Evolutionary conservation across 164 flowering plant genomes (phyloP), one percentile per base, ranked within the genome.

Genomic region (Dillenia turbinata): DNA sequence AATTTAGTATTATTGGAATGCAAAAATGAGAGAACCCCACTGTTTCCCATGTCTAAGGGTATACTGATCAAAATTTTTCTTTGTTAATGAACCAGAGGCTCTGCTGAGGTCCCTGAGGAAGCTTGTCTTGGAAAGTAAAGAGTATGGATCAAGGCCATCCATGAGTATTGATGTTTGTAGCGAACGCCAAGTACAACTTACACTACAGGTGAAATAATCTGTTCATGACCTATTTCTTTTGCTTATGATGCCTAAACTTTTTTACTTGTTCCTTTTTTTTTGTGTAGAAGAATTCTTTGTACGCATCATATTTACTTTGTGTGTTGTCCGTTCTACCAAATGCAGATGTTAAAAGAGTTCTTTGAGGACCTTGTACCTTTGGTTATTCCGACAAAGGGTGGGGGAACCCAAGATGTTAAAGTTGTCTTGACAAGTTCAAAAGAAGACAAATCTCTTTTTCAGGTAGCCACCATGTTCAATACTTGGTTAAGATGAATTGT

Each of bases 151-250:
- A 50, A 85, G 98, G 71, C 92, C 92, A 40, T 79, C 86, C 81
- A 66, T 87, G 52, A 83, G 19, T 49, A 73, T 93, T 62, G 96
- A 88, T 66, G 84, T 93, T 62, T 90, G 90, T 81, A 93, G 80
- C 67, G 92, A 85, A 57, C 82, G 80, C 49, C 98, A 93, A 79
- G 88, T 79, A 68, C 87, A 81, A 58, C 88, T 93, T 60, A 77
- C 63, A 10, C 46, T 84, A 51, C 81, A 84, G 90, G 97, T 93
- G 65, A 63, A 62, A 49, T 71, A 14, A 66, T 52, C 43, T 57
- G 22, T 10, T 19, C 40, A 55, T 3, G 52, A 67, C n/a, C 52
- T 15, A 49, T 24, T 56, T 7, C 33, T 67, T 17, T 44, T 51
- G 44, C 55, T 70, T 65, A 68, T 55, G 64, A 8, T 48, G 24